Percentiles rank a stretch among this genome's conserved stretches.
These are phyloP conservation scores for Pleurotus eryngii DNA, from an alignment of 768 basidiomycete genomes.

Conservation along the genomic window DNA sequence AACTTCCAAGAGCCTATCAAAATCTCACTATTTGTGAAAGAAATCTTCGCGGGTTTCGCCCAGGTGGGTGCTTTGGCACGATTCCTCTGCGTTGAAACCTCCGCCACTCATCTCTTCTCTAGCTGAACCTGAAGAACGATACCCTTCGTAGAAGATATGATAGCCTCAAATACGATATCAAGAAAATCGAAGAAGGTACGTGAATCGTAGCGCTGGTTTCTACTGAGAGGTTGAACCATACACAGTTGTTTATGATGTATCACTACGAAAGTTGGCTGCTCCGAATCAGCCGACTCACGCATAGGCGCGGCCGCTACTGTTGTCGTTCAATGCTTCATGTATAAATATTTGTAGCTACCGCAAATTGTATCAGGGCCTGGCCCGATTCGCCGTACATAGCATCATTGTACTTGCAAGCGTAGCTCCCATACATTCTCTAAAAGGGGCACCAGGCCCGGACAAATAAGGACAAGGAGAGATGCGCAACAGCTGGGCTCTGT, in stretches of 20 bases:
- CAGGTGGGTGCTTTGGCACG: constrained; percentile 48
- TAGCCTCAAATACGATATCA: constrained; percentile 81
- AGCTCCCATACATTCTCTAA: no score
- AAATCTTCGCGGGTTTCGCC: constrained; percentile 79
- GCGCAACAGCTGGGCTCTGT: no score
- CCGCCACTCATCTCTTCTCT: constrained; percentile 1
- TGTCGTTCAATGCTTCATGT: no score
- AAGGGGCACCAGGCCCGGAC: no score
- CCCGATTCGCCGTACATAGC: no score
- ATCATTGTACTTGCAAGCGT: no score
- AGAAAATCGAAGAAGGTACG: constrained; percentile 84
- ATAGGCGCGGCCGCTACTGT: not conserved
- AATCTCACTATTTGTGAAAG: constrained; percentile 78
- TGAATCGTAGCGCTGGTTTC: not conserved
- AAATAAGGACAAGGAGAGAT: no score
- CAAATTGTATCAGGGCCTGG: no score
- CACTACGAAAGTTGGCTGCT: constrained; percentile 60
- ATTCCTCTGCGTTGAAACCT: not conserved
- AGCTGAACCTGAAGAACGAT: constrained; percentile 86
- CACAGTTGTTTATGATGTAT: constrained; percentile 83
- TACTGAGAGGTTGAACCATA: constrained; percentile 5
- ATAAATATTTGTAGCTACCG: no score
- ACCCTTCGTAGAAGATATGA: constrained; percentile 72
- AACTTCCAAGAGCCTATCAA: constrained; percentile 76
- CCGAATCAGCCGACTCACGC: not conserved